Percentiles rank a stretch among this genome's conserved stretches.
These are phyloP conservation scores for Halenospora varia DNA, from an alignment of 495 filamentous ascomycete genomes.

Conservation along the genomic window DNA sequence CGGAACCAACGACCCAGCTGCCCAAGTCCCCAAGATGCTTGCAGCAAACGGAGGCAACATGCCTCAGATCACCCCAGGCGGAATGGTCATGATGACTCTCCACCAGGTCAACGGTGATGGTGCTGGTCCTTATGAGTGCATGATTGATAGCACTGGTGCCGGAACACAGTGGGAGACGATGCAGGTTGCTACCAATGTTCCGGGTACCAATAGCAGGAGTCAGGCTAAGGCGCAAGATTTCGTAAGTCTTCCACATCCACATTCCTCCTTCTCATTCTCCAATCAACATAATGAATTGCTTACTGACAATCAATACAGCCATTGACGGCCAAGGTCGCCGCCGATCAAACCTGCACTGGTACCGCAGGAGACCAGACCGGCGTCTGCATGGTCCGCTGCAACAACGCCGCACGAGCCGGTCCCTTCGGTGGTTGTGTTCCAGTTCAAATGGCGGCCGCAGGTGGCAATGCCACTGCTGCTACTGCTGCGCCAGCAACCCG, in stretches of 20 bases:
- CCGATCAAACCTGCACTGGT: slow-evolving; percentile 35
- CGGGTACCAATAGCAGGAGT: slow-evolving; percentile 23
- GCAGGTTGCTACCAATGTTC: slow-evolving; percentile 38
- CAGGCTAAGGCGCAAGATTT: slow-evolving; percentile 39
- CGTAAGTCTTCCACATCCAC: slow-evolving; percentile 26
- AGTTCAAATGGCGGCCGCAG: slow-evolving; percentile 29
- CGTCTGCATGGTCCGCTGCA: slow-evolving; percentile 53
- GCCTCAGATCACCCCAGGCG: slow-evolving; percentile 38
- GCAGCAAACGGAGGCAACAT: slow-evolving; percentile 36
- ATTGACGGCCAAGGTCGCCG: slow-evolving; percentile 37
- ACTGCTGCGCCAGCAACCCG: background rate
- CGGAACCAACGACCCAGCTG: slow-evolving; percentile 15
- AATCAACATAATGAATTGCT: background rate
- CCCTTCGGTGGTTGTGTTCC: slow-evolving; percentile 52
- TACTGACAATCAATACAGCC: background rate
- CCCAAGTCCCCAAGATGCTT: slow-evolving; percentile 3
- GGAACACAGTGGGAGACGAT: slow-evolving; percentile 35
- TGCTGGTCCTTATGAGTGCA: slow-evolving; percentile 48
- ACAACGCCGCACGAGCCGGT: slow-evolving; percentile 45
- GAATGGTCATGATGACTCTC: slow-evolving; percentile 38
- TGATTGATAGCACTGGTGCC: slow-evolving; percentile 35
- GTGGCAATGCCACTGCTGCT: background rate
- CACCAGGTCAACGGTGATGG: slow-evolving; percentile 53
- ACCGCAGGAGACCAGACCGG: slow-evolving; percentile 40
- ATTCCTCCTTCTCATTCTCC: no score